Conservation (phyloP, 345 rosid genomes). For the Noccaea bulbosa region DNA sequence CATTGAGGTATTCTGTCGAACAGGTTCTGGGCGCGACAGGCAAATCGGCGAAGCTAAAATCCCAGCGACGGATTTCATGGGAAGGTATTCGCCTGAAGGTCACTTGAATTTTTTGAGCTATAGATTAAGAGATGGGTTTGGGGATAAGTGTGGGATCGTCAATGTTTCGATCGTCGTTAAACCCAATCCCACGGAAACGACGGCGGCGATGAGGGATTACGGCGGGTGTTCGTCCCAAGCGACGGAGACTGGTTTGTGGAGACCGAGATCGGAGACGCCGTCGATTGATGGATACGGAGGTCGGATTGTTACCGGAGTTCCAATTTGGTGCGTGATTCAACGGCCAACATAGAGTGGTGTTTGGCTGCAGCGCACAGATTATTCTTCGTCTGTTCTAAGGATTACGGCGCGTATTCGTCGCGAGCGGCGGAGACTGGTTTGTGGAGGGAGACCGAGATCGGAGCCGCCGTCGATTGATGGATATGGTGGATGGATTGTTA, state of each 20-base stretch:
- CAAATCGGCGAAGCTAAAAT: conserved; percentile 52
- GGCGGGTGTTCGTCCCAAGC: conserved; percentile 29
- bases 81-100: conserved; percentile 51
- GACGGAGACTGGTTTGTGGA: conserved; percentile 23
- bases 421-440: conserved; percentile 13
- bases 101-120: conserved; percentile 70
- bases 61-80: conserved; percentile 59
- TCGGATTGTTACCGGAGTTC: conserved; percentile 41
- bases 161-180: conserved; percentile 63
- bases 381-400: not conserved
- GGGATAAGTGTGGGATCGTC: conserved; percentile 62
- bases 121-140: conserved; percentile 54
- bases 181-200: conserved; percentile 1
- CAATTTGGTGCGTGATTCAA: conserved; percentile 23
- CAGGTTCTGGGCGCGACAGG: conserved; percentile 37
- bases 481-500: conserved; percentile 26
- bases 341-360: conserved; percentile 9
- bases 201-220: not conserved
- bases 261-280: conserved; percentile 7
- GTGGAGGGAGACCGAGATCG: conserved; percentile 20
- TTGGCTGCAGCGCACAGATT: too few species aligned
- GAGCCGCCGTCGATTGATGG: conserved; percentile 30
- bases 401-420: conserved; percentile 17
- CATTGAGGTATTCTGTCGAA: conserved; percentile 55
- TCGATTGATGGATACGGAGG: conserved; percentile 30